Conservation (phyloP, 768 basidiomycete genomes). For the Macrolepiota albuminosa region DNA sequence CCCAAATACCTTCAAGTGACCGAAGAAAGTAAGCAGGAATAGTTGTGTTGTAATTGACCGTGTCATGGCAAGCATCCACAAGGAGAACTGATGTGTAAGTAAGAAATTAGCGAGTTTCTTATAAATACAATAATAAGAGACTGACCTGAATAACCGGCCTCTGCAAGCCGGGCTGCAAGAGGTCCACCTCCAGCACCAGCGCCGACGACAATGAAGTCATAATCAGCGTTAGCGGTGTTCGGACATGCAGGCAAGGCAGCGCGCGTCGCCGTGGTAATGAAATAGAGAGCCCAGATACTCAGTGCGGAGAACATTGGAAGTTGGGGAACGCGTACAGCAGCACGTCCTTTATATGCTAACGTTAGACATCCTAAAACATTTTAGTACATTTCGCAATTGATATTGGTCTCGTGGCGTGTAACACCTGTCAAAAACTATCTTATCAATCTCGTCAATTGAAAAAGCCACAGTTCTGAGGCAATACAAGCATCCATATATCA, state of each 20-base stretch:
- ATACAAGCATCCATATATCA: too few species aligned
- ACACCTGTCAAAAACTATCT: too few species aligned
- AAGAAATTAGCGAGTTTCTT: neutral
- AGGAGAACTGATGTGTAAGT: conserved; percentile 18
- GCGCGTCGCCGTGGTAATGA: neutral
- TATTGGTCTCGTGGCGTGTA: too few species aligned
- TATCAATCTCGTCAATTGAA: too few species aligned
- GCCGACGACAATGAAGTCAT: conserved; percentile 23
- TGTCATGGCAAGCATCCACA: conserved; percentile 25
- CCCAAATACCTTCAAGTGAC: conserved; percentile 20
- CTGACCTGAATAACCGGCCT: conserved; percentile 21
- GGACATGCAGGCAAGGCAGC: conserved; percentile 11
- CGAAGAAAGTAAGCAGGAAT: conserved; percentile 22
- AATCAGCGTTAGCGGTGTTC: conserved; percentile 11
- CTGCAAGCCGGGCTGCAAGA: conserved; percentile 21
- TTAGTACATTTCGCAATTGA: too few species aligned
- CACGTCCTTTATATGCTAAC: neutral
- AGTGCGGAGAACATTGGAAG: neutral
- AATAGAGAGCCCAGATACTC: neutral
- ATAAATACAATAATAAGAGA: neutral
- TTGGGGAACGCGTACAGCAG: neutral
- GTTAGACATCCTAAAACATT: neutral
- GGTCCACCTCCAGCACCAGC: conserved; percentile 24
- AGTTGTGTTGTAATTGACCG: conserved; percentile 23
- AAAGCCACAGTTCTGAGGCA: too few species aligned